Base-by-base conservation (phyloP, 495 filamentous ascomycete genomes). In the Lichina pygmaea region DNA sequence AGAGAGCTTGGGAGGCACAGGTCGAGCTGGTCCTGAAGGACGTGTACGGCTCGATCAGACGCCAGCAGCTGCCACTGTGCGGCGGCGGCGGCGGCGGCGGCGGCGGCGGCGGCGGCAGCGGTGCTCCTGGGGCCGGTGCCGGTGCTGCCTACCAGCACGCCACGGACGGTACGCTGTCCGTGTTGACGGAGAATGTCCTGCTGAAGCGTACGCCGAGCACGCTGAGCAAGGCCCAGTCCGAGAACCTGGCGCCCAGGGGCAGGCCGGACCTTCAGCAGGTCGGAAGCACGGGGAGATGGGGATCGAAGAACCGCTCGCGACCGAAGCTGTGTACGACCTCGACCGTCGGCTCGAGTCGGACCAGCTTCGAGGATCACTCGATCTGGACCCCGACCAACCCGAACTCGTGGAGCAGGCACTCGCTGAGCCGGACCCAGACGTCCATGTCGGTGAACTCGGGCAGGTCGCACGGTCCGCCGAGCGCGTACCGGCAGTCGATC, bases 341-440 rank as follows among this genome's bases (percentile, higher is more conserved):
- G 5, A 78, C 78, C 30, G 67, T 91, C 50, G 82, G 76, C n/a
- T 93, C 89, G 2, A 94, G 86, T 53, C 69, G 86, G 15, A 93
- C 86, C 7, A 93, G 83, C 58, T 67, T 95, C 42, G 89, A 99
- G 47, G 89, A 95, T 51, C 73, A 77, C 45, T 81, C 75, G 38
- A 65, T 93, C 30, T 95, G 82, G 80, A 94, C 79, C 49, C 91
- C 89, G 8, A 79, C 83, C 13, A 75, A 72, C 2, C 89, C 75
- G 8, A 84, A 78, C 54, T 89, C 78, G 0, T 95, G 89, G 91
- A 95, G 89, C 63, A 91, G 81, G 54, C 81, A 89, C 49, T 92
- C 83, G 2, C 64, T 91, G 47, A 81, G 85, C 39, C 84, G 86
- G 53, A 86, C 81, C 5, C 75, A 86, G 46, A 86, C 86, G 6